Percentiles rank a stretch among this genome's conserved stretches.
phyloP scores from a whole-genome alignment of 2,329 filamentous ascomycete genomes.

The Colletotrichum destructivum region DNA sequence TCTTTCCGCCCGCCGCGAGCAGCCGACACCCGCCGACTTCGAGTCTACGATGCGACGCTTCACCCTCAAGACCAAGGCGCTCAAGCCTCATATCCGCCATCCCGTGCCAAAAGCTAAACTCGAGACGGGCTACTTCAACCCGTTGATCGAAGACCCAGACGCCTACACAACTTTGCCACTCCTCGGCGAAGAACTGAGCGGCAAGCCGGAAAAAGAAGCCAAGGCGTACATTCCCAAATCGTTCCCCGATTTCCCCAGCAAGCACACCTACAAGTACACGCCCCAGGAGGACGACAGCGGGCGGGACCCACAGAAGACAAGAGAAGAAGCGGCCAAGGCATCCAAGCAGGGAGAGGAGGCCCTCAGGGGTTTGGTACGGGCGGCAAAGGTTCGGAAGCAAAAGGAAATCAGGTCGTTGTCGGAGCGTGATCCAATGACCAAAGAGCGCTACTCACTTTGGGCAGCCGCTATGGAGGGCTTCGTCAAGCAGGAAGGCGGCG shows the following conservation, averaged over 20 bases:
- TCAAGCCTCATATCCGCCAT: constrained; percentile 71
- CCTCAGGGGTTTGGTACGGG: constrained; percentile 70
- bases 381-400: constrained; percentile 75
- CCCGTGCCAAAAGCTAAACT: constrained; percentile 61
- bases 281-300: constrained; percentile 63
- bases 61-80: constrained; percentile 65
- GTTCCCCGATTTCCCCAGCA: constrained; percentile 75
- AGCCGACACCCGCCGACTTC: constrained; percentile 71
- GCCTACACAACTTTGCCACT: constrained; percentile 61
- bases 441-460: constrained; percentile 72
- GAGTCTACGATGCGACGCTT: constrained; percentile 66
- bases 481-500: constrained; percentile 56
- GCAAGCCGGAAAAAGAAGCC: constrained; percentile 68
- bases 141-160: constrained; percentile 55
- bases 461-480: constrained; percentile 73
- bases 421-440: constrained; percentile 65
- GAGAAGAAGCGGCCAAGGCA: constrained; percentile 71
- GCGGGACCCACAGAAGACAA: constrained; percentile 70
- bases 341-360: constrained; percentile 76
- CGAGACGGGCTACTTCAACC: constrained; percentile 56
- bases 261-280: constrained; percentile 75
- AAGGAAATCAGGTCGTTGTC: constrained; percentile 74
- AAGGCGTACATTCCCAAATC: constrained; percentile 70
- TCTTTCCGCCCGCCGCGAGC: constrained; percentile 64
- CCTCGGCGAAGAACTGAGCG: constrained; percentile 70